Evolutionary conservation across 2,329 filamentous ascomycete species (phyloP).

Genomic region (Penicillium expansum): DNA sequence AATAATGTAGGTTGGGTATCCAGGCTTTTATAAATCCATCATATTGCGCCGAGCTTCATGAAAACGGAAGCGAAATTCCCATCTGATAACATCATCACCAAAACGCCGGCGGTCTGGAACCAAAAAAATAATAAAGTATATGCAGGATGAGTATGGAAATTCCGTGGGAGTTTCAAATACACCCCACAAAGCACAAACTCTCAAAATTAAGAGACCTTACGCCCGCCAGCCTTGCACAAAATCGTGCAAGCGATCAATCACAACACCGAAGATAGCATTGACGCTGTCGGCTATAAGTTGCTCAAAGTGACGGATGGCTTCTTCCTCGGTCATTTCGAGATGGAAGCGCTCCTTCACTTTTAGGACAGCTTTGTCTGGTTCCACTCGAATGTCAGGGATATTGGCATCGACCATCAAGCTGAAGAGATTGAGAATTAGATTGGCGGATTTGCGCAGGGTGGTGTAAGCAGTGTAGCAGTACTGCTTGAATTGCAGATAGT

Average conservation of each 20-base stretch:
- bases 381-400: constrained; percentile 89
- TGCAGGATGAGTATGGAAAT: background rate
- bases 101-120: background rate
- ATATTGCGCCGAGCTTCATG: background rate
- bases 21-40: constrained; percentile 9
- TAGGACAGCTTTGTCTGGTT: constrained; percentile 87
- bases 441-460: constrained; percentile 82
- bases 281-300: constrained; percentile 86
- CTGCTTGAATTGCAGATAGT: constrained; percentile 87
- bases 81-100: background rate
- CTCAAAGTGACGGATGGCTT: constrained; percentile 84
- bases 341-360: constrained; percentile 96
- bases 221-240: constrained; percentile 87
- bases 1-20: constrained; percentile 12
- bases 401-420: constrained; percentile 97
- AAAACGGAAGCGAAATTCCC: background rate
- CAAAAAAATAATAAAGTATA: background rate
- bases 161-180: background rate
- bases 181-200: background rate
- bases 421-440: constrained; percentile 91
- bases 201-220: constrained; percentile 32
- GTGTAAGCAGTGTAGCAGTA: constrained; percentile 96
- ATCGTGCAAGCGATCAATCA: constrained; percentile 93
- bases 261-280: constrained; percentile 83
- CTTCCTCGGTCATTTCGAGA: constrained; percentile 85